Evolutionary conservation across 208 protist species (phyloP).

Genomic region (Acanthamoeba healyi): DNA sequence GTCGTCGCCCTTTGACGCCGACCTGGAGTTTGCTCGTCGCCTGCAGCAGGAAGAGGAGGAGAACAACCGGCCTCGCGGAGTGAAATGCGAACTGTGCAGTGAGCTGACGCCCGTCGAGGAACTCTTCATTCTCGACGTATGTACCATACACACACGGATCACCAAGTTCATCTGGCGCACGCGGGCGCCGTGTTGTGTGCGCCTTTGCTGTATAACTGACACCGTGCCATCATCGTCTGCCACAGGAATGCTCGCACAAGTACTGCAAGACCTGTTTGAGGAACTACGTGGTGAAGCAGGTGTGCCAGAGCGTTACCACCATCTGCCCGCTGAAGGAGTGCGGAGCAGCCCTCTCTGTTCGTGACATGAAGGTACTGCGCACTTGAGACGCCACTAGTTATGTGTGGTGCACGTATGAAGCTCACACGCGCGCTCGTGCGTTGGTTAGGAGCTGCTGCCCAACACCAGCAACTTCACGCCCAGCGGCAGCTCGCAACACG

Average conservation of each 20-base stretch:
- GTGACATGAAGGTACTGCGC: conserved; percentile 78
- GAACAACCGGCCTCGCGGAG: conserved; percentile 5
- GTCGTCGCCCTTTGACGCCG: not conserved
- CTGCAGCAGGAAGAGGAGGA: conserved; percentile 67
- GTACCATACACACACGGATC: not conserved
- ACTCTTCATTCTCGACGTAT: conserved; percentile 55
- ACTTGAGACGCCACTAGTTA: too few species aligned
- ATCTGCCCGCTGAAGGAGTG: conserved; percentile 69
- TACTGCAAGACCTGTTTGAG: conserved; percentile 75
- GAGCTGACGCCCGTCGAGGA: conserved; percentile 32
- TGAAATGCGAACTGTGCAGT: conserved; percentile 37
- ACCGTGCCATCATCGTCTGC: not conserved
- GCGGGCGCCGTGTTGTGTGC: too few species aligned
- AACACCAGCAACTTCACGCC: conserved; percentile 93
- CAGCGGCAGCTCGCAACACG: conserved; percentile 94
- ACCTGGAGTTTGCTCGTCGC: conserved; percentile 52
- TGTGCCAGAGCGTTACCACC: conserved; percentile 45
- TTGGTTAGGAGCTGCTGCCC: conserved; percentile 77
- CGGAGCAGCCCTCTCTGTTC: conserved; percentile 47
- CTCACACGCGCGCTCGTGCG: not conserved
- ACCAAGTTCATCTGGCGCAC: too few species aligned
- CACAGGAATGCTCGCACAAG: conserved; percentile 75
- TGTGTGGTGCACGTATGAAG: too few species aligned
- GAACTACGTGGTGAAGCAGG: conserved; percentile 30
- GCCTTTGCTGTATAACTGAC: too few species aligned